A percentile compares a stretch with the other conserved stretches of the same genome.
Evolutionary conservation across 1,284 basidiomycete species (phyloP).

Genomic region (Polyporus tsugae): DNA sequence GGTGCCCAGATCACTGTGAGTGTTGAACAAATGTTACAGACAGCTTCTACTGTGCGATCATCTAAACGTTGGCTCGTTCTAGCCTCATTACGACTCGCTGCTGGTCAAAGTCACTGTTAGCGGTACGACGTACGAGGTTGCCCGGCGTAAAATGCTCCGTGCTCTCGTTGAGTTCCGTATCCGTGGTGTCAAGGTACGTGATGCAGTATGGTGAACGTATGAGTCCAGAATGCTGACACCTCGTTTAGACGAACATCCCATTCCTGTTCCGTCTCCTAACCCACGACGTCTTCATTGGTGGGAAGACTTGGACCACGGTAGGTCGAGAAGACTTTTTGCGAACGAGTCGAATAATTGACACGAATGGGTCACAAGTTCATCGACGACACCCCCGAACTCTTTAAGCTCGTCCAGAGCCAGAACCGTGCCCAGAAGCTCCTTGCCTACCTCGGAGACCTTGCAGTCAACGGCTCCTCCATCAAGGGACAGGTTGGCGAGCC

Average conservation of each 20-base stretch:
- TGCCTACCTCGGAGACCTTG: constrained; percentile 96
- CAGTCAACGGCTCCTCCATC: constrained; percentile 98
- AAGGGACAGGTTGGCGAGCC: constrained; percentile 94
- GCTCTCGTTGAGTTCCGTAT: constrained; percentile 99
- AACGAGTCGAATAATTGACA: neutral
- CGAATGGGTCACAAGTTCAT: constrained; percentile 75
- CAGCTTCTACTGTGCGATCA: neutral
- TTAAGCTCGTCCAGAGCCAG: constrained; percentile 97
- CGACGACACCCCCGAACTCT: constrained; percentile 98
- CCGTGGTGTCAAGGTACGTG: constrained; percentile 90
- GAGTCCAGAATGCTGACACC: constrained; percentile 10
- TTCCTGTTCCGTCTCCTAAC: constrained; percentile 99
- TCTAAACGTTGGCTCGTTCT: constrained; percentile 1
- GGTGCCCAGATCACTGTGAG: constrained; percentile 97
- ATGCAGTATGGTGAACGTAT: constrained; percentile 12
- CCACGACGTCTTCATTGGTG: constrained; percentile 96
- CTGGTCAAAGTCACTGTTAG: constrained; percentile 97
- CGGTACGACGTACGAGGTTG: constrained; percentile 98
- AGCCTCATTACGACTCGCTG: constrained; percentile 98
- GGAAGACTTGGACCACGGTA: constrained; percentile 98
- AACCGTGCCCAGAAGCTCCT: constrained; percentile 99
- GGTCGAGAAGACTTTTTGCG: constrained; percentile 32
- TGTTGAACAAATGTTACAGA: constrained; percentile 5
- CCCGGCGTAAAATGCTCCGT: constrained; percentile 98
- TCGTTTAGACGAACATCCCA: constrained; percentile 91